phyloP scores from a whole-genome alignment of 2,329 filamentous ascomycete genomes.

The Monosporascus sp. region DNA sequence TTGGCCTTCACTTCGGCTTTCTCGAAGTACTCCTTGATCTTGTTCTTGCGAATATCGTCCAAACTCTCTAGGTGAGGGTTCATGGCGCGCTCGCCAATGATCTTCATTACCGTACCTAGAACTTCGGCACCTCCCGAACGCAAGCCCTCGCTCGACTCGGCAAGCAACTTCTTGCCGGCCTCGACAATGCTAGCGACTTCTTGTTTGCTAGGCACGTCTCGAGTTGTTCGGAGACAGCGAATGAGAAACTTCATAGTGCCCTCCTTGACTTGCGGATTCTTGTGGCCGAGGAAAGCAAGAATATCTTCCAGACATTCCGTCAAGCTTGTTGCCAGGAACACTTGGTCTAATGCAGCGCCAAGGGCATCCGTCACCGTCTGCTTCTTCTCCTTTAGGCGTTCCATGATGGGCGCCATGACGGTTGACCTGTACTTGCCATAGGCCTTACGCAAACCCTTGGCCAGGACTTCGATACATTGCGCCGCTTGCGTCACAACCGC shows the following conservation, averaged over 20 bases:
- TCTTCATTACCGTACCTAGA: constrained; percentile 95
- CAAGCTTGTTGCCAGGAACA: constrained; percentile 62
- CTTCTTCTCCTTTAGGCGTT: constrained; percentile 97
- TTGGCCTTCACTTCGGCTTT: constrained; percentile 81
- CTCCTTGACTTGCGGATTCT: constrained; percentile 97
- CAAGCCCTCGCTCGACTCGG: constrained; percentile 81
- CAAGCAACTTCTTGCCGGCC: constrained; percentile 78
- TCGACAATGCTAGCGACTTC: constrained; percentile 88
- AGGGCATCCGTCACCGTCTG: constrained; percentile 82
- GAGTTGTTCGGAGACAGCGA: constrained; percentile 75
- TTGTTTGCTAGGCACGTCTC: constrained; percentile 75
- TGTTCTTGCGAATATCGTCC: constrained; percentile 91
- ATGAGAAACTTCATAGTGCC: constrained; percentile 93
- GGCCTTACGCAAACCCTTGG: constrained; percentile 72
- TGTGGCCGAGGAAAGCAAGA: constrained; percentile 77
- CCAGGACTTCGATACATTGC: constrained; percentile 84
- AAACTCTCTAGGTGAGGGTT: constrained; percentile 84
- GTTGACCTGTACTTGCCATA: constrained; percentile 77
- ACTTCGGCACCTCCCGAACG: constrained; percentile 88
- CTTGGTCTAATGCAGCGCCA: constrained; percentile 73
- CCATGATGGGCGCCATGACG: constrained; percentile 87
- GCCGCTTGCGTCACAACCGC: constrained; percentile 90
- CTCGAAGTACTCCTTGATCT: constrained; percentile 87
- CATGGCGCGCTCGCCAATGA: constrained; percentile 95
- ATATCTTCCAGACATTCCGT: constrained; percentile 91